Base-by-base conservation (phyloP, 2,329 filamentous ascomycete species). In the Monilinia fructigena region DNA sequence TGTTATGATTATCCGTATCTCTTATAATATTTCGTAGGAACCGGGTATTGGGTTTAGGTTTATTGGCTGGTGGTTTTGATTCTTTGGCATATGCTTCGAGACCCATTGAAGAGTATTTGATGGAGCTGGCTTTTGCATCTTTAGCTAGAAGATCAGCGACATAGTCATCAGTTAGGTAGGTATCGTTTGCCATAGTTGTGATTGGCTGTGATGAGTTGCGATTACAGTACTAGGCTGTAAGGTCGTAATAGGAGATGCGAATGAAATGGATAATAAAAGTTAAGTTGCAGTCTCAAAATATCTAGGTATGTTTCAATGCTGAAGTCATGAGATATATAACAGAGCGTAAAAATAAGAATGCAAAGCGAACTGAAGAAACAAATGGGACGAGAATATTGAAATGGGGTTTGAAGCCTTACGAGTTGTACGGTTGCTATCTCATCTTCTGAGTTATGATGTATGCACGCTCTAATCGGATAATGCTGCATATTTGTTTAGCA, bases 1-100 rank as follows among this genome's bases (percentile, higher is more conserved):
- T 87, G 83, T 99, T 99, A 79, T 99, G 94, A 64, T 79, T 89
- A 73, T 96, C 90, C 11, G 92, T 96, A 71, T 95, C 90, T 70
- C 89, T 90, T 69, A 99, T 92, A 66, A 98, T 91, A 74, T 95
- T 90, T 67, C 88, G 88, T 53, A 99, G 80, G 76, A 98, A 98
- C 45, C 90, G 86, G 0, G 91, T 97, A 74, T 99, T 98, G 3
- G 94, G 93, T 76, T 94, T 97, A 0, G 91, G 92, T 70, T 88
- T 86, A 71, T 85, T 85, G 55, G 84, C 79, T 66, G 88, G 85
- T 64, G 73, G 74, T 67, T 73, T 74, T 14, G 72, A 72, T 75
- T 77, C 81, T 35, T 83, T 80, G 60, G 83, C 76, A 72, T 87
- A 89, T 23, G 89, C 90, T 65, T 90, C 85, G 69, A 93, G 80